These are phyloP conservation scores for Cercospora zeina DNA, from an alignment of 2,329 filamentous ascomycete species.

Conservation along the genomic window DNA sequence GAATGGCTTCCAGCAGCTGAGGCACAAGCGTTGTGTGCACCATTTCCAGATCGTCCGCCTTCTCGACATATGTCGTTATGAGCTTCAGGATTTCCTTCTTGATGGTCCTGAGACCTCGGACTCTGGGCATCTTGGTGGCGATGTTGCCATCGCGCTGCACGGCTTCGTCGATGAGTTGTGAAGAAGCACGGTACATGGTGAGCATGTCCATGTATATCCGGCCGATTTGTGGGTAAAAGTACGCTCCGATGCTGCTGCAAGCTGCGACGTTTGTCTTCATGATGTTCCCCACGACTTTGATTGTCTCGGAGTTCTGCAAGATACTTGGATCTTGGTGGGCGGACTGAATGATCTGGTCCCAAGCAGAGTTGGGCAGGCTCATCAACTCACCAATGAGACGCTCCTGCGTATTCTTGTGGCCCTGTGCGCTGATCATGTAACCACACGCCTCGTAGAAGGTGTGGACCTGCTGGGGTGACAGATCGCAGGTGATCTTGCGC, in stretches of 20 bases:
- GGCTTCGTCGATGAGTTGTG: constrained; percentile 89
- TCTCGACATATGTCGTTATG: constrained; percentile 96
- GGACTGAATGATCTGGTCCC: constrained; percentile 89
- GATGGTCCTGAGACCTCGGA: constrained; percentile 91
- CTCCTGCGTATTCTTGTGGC: constrained; percentile 92
- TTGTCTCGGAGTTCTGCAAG: constrained; percentile 88
- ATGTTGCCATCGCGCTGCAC: constrained; percentile 85
- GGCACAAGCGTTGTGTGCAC: constrained; percentile 93
- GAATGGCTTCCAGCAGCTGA: constrained; percentile 87
- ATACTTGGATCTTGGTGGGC: constrained; percentile 83
- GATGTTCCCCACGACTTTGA: constrained; percentile 98
- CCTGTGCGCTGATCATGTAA: constrained; percentile 98
- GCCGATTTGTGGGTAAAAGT: constrained; percentile 97
- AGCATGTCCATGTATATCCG: constrained; percentile 98
- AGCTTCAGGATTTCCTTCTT: constrained; percentile 99
- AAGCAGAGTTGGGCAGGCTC: constrained; percentile 88
- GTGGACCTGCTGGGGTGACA: constrained; percentile 95
- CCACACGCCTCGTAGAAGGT: constrained; percentile 99
- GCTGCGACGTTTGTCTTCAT: constrained; percentile 99
- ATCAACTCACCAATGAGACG: constrained; percentile 87
- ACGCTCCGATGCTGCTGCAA: constrained; percentile 91
- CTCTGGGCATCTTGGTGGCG: constrained; percentile 95
- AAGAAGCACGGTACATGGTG: constrained; percentile 98
- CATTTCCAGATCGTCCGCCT: constrained; percentile 92
- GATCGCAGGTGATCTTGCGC: constrained; percentile 90